Base-by-base conservation (phyloP, 148 eudicot species). In the Selenicereus undatus region DNA sequence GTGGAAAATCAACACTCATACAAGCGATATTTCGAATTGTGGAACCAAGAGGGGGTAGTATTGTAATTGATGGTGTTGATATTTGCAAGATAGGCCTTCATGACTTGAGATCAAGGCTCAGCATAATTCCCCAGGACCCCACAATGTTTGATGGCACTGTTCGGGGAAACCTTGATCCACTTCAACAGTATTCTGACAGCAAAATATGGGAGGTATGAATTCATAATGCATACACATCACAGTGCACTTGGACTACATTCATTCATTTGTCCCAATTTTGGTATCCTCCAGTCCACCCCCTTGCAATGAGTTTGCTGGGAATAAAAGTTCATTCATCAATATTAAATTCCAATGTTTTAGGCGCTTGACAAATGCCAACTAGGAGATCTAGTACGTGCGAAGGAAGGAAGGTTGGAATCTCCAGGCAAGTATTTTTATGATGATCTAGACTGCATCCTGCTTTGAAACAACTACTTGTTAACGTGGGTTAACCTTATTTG, bases 81-180 rank as follows among this genome's bases (percentile, higher is more conserved):
- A 92, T 96, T 54, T 90, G 86, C 80, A 90, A 87, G 78, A 90
- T 96, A 42, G 99, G 98, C 58, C 97, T 96, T 74, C 98, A 94
- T 83, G 98, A 94, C 82, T 85, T 96, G 80, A 91, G 99, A 84
- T 88, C 97, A 72, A 89, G 97, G 84, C 95, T 96, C 74, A 92
- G 99, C 85, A 94, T 96, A 43, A 96, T 94, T 72, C 99, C 99
- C 24, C 99, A 96, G 83, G 99, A 96, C 78, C 99, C 99, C 73
- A 91, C 98, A 0, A 91, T 97, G 98, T 97, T 97, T 85, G 99
- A 90, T 79, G 97, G 98, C 65, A 92, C 99, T 24, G 94, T 97
- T 80, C 86, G 98, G 84, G 93, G 92, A 82, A 97, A 97, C 82
- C 95, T 97, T 62, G 98, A 97, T 79, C 99, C 99, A 17, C 86